Base-by-base conservation (phyloP, 129 eudicot genomes). In the Mikania micrantha region DNA sequence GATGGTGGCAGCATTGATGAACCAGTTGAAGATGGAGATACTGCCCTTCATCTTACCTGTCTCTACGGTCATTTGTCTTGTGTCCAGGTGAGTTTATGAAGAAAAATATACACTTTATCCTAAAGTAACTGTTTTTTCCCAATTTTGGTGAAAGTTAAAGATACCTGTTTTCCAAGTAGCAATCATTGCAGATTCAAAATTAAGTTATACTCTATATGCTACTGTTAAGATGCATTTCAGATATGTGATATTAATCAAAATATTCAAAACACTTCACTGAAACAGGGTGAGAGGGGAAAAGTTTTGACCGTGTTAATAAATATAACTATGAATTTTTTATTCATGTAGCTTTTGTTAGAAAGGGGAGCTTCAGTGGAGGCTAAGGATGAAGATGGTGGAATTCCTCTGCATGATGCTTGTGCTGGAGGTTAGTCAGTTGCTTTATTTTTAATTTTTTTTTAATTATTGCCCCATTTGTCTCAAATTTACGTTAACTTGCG, bases 351-450 rank as follows among this genome's bases (percentile, higher is more conserved):
- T 10, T 74, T 92, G 60, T 12, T 53, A 7, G 60, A 53, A 53
- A 53, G 34, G 60, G 60, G 60, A 53, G 60, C 60, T 53, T 74
- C 79, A 16, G 22, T 92, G 81, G 96, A 88, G 72, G 86, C 81
- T 47, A 88, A 81, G 82, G 98, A 93, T 73, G 96, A 93, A 78
- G 98, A 93, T 72, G 98, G 96, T 54, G 98, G 86, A 25, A 75
- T 93, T 84, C 98, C 98, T 27, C 54, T 93, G 74, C 98, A 93
- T 77, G 98, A 93, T 86, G 98, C 98, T 39, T 93, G 91, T 80
- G 98, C 98, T 49, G 95, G 98, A 78, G 98, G 98, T 92, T 57
- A 16, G 67, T 29, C 31, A 66, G 29, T 6, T 29, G 27, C 24
- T 42, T n/a, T 17, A 34, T 34, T 1, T 7, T 53, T 64, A 7